phyloP scores from a whole-genome alignment of 192 early-diverging fungal genomes.

The Obelidium mucronatum region DNA sequence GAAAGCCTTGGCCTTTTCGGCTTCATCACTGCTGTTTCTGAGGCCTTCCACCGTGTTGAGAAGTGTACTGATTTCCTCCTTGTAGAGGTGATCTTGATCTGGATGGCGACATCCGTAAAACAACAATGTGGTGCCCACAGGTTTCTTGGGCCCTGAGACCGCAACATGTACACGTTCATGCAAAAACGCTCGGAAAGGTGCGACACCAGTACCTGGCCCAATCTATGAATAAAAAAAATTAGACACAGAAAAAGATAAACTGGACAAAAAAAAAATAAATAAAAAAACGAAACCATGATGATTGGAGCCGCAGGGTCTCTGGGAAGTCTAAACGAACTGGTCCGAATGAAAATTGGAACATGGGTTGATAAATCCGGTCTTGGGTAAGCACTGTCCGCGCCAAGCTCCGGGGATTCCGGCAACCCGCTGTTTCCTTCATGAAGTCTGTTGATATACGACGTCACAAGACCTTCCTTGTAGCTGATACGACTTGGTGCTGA shows the following conservation, averaged over 20 bases:
- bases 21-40: conserved; percentile 30
- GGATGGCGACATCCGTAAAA: conserved; percentile 94
- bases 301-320: conserved; percentile 77
- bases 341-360: conserved; percentile 88
- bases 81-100: conserved; percentile 92
- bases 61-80: conserved; percentile 80
- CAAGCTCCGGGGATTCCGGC: neutral
- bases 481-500: conserved; percentile 29
- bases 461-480: conserved; percentile 77
- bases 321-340: conserved; percentile 92
- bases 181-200: conserved; percentile 97
- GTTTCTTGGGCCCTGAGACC: conserved; percentile 57
- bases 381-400: conserved; percentile 33
- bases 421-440: conserved; percentile 47
- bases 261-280: no score
- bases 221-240: conserved; percentile 36
- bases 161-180: conserved; percentile 79
- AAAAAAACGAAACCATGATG: conserved; percentile 71
- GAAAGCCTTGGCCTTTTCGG: conserved; percentile 46
- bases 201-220: conserved; percentile 99
- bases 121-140: conserved; percentile 83
- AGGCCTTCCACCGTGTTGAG: conserved; percentile 46
- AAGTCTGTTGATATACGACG: conserved; percentile 84
- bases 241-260: neutral
- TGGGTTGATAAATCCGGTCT: conserved; percentile 51